Conservation (phyloP, 108 stramenopile genomes). For the Fragilariopsis cylindrus region DNA sequence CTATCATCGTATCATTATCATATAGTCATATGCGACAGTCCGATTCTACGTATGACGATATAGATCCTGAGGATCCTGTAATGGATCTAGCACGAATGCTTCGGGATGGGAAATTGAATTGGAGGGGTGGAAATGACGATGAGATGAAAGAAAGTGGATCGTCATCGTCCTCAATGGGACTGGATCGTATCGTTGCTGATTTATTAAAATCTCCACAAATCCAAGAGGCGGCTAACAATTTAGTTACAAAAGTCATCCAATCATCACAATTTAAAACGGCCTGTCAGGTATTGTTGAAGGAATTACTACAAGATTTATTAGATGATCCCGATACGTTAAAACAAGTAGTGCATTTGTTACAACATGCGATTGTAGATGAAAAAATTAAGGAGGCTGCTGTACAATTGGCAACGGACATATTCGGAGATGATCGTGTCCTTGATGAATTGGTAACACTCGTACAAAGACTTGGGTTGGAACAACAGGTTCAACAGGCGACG, state of each 20-base stretch:
- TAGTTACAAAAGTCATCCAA: slow-evolving; percentile 56
- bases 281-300: slow-evolving; percentile 53
- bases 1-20: background rate
- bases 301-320: slow-evolving; percentile 75
- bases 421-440: slow-evolving; percentile 76
- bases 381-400: slow-evolving; percentile 58
- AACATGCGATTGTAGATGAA: slow-evolving; percentile 72
- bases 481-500: slow-evolving; percentile 58
- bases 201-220: slow-evolving; percentile 39
- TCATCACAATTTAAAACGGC: slow-evolving; percentile 68
- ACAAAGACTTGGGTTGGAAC: slow-evolving; percentile 67
- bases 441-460: slow-evolving; percentile 63
- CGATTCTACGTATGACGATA: slow-evolving; percentile 24
- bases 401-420: slow-evolving; percentile 58
- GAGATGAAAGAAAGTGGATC: background rate
- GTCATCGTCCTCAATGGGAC: slow-evolving; percentile 10
- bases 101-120: slow-evolving; percentile 17
- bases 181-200: slow-evolving; percentile 44
- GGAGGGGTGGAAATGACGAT: background rate
- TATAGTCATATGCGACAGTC: slow-evolving; percentile 35
- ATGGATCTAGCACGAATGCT: slow-evolving; percentile 40
- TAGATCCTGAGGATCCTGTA: slow-evolving; percentile 48
- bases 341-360: slow-evolving; percentile 68
- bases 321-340: slow-evolving; percentile 70
- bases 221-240: slow-evolving; percentile 43